Evolutionary conservation across 495 filamentous ascomycete genomes (phyloP).

Genomic region (Podospora tetraspora): DNA sequence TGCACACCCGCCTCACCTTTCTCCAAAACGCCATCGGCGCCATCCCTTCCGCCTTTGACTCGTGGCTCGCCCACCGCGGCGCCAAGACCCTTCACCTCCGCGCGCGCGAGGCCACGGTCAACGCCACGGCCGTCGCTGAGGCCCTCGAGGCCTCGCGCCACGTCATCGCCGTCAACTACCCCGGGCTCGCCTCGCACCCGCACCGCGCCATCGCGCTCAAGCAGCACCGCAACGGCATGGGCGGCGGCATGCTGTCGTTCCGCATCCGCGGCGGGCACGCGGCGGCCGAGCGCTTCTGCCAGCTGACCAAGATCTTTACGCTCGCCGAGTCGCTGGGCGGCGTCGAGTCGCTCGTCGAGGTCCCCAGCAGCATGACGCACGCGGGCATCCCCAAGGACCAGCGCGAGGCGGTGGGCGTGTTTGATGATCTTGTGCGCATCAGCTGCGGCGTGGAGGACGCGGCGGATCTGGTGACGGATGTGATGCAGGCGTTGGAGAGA

Average conservation of each 20-base stretch:
- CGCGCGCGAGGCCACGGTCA: slow-evolving; percentile 73
- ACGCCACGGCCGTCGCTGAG: slow-evolving; percentile 71
- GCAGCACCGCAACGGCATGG: slow-evolving; percentile 92
- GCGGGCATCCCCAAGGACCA: slow-evolving; percentile 85
- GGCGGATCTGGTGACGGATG: slow-evolving; percentile 75
- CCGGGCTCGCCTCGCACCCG: slow-evolving; percentile 78
- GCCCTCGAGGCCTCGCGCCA: slow-evolving; percentile 75
- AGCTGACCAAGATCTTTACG: slow-evolving; percentile 82
- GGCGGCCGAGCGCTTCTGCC: slow-evolving; percentile 89
- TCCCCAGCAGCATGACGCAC: slow-evolving; percentile 94
- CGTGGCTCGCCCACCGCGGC: slow-evolving; percentile 97
- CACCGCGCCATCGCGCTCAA: slow-evolving; percentile 77
- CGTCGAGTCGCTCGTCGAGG: slow-evolving; percentile 86
- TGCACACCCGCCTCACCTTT: slow-evolving; percentile 76
- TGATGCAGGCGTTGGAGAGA: slow-evolving; percentile 76
- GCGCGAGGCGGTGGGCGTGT: slow-evolving; percentile 90
- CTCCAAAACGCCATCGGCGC: slow-evolving; percentile 97
- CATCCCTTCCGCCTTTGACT: slow-evolving; percentile 91
- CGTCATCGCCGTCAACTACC: slow-evolving; percentile 88
- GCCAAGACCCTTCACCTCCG: slow-evolving; percentile 95
- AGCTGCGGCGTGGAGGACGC: slow-evolving; percentile 93
- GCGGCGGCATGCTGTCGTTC: slow-evolving; percentile 97
- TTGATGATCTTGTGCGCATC: slow-evolving; percentile 88
- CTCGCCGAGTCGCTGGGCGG: slow-evolving; percentile 91
- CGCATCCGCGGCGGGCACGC: slow-evolving; percentile 82